A percentile compares a stretch with the other conserved stretches of the same genome.
Evolutionary conservation across 2,329 filamentous ascomycete genomes (phyloP).

Genomic region (Leptographium lundbergii): DNA sequence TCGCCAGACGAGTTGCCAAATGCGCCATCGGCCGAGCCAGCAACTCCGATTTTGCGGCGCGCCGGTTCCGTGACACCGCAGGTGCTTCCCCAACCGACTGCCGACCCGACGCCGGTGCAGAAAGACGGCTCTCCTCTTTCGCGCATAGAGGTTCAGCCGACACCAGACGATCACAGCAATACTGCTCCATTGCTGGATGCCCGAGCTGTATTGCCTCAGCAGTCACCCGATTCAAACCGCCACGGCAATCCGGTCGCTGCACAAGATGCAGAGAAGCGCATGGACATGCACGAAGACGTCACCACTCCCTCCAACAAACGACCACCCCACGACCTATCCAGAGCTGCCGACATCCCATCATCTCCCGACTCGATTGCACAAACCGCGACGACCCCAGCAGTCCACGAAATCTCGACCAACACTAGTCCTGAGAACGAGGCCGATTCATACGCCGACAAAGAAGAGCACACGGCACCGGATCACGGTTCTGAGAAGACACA

Average conservation of each 20-base stretch:
- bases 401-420: slow-evolving; percentile 55
- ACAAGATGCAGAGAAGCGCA: background rate
- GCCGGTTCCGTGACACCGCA: background rate
- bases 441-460: slow-evolving; percentile 40
- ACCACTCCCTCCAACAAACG: background rate
- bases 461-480: slow-evolving; percentile 22
- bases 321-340: background rate
- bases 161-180: background rate
- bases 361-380: slow-evolving; percentile 56
- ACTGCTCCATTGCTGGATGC: background rate
- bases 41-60: background rate
- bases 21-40: background rate
- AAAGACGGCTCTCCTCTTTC: background rate
- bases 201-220: background rate
- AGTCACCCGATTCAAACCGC: background rate
- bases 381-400: slow-evolving; percentile 59
- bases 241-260: background rate
- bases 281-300: background rate
- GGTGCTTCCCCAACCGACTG: background rate
- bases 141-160: background rate
- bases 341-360: slow-evolving; percentile 30
- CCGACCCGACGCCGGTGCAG: background rate
- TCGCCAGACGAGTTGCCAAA: background rate
- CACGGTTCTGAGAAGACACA: slow-evolving; percentile 11
- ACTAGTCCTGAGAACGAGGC: slow-evolving; percentile 63